Base-by-base conservation (phyloP, 306 rosid genomes). In the Vigna reflexopilosa region DNA sequence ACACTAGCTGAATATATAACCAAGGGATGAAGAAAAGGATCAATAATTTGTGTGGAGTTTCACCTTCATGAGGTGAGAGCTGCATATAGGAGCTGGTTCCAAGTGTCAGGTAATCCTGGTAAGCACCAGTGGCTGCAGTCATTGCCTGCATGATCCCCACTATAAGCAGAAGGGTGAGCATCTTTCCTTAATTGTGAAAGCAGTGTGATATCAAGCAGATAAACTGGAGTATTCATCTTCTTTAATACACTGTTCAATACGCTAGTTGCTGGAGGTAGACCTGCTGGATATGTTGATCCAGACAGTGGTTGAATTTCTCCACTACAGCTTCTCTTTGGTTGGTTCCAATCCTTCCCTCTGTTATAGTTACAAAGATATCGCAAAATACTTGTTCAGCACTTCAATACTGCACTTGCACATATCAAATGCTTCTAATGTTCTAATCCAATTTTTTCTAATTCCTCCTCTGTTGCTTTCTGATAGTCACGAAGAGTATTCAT, bases 61-160 rank as follows among this genome's bases (percentile, higher is more conserved):
- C 85, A 87, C 83, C 45, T 49, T 87, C 85, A 89, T 71, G 75
- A 82, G 56, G 75, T 63, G 44, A 95, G 96, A 22, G 91, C 88
- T 16, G 99, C 94, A 57, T 89, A 91, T 11, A 93, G 77, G 74
- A 95, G 98, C 69, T 91, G 98, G 86, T 95, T 95, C 99, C 99
- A 95, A 7, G 97, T 89, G 80, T 95, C 99, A 11, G 99, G 99
- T 73, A 92, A 77, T 13, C 99, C 99, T 6, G 99, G 99, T 14
- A 95, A 84, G 78, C 99, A 95, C 99, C 99, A 95, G 20, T 95
- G 99, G 86, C 98, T 95, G 77, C 99, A 95, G 50, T 95, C 99
- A 2, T 85, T 95, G 87, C 97, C 96, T 0, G 88, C 61, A 20
- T 79, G 89, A 30, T 87, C 88, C 0, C 91, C 90, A 3, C 89